phyloP scores from a whole-genome alignment of 192 early-diverging fungal species.

The Coemansia aciculifera region DNA sequence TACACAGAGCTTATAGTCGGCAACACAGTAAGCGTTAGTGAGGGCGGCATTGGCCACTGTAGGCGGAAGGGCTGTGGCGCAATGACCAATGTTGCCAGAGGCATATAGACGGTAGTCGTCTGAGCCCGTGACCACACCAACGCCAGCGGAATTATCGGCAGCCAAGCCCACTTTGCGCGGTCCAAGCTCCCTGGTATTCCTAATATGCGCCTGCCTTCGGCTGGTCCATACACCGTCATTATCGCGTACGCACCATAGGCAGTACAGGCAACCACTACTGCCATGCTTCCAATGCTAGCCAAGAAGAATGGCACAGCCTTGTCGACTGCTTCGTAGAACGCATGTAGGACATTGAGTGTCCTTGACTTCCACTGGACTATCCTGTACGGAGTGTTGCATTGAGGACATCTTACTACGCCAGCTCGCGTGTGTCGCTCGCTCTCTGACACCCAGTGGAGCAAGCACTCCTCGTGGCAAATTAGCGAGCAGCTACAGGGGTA shows the following conservation, averaged over 20 bases:
- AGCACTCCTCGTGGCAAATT: slow-evolving; percentile 75
- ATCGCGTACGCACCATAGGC: slow-evolving; percentile 71
- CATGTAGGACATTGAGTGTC: slow-evolving; percentile 55
- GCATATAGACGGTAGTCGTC: slow-evolving; percentile 61
- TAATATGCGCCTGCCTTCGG: slow-evolving; percentile 62
- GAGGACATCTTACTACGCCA: slow-evolving; percentile 61
- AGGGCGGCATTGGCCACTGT: slow-evolving; percentile 63
- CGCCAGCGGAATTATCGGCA: slow-evolving; percentile 62
- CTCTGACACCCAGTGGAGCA: slow-evolving; percentile 74
- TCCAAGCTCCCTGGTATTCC: slow-evolving; percentile 59
- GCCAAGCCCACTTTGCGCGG: slow-evolving; percentile 63
- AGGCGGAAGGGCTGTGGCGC: slow-evolving; percentile 58
- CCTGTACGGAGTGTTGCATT: slow-evolving; percentile 65
- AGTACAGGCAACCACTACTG: slow-evolving; percentile 63
- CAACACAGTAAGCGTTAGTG: slow-evolving; percentile 61
- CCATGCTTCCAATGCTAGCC: slow-evolving; percentile 62
- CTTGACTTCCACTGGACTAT: slow-evolving; percentile 59
- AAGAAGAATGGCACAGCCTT: slow-evolving; percentile 64
- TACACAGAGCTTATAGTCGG: slow-evolving; percentile 65
- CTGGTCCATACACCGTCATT: slow-evolving; percentile 64
- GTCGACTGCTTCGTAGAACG: slow-evolving; percentile 59
- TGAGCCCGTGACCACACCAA: slow-evolving; percentile 64
- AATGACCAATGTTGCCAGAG: slow-evolving; percentile 61
- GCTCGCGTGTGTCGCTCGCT: slow-evolving; percentile 55
- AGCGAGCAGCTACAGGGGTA: slow-evolving; percentile 74